phyloP scores from a whole-genome alignment of 164 flowering plant genomes.

The Cinnamomum micranthum region DNA sequence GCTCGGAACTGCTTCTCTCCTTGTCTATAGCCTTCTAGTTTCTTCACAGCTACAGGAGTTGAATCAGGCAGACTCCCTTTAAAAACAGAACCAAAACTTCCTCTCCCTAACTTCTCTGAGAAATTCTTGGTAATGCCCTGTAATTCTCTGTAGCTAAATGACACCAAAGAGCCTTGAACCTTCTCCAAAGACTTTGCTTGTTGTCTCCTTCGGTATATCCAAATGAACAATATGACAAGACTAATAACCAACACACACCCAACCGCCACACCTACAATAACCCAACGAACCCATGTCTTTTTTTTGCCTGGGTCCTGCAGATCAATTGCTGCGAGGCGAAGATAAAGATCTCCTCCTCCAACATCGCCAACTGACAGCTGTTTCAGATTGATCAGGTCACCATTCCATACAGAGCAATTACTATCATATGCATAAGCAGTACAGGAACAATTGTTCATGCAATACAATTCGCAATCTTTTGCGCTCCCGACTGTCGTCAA shows the following conservation, averaged over 20 bases:
- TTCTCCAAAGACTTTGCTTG: conserved; percentile 3
- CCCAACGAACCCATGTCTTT: conserved; percentile 10
- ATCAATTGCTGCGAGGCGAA: neutral
- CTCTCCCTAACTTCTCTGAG: conserved; percentile 47
- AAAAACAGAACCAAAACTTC: conserved; percentile 50
- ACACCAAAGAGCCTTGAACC: conserved; percentile 30
- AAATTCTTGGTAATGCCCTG: conserved; percentile 45
- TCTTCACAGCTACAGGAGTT: conserved; percentile 38
- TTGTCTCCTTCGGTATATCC: conserved; percentile 12
- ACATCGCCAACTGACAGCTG: neutral
- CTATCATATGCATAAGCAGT: conserved; percentile 12
- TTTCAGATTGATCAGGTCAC: conserved; percentile 6
- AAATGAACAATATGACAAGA: conserved; percentile 8
- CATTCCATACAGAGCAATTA: conserved; percentile 12
- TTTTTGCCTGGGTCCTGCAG: neutral
- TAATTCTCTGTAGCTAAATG: conserved; percentile 34
- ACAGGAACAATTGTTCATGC: conserved; percentile 18
- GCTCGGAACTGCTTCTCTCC: conserved; percentile 50
- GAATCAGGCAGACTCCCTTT: conserved; percentile 36
- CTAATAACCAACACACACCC: conserved; percentile 7
- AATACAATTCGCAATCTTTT: conserved; percentile 9
- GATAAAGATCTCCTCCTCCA: neutral
- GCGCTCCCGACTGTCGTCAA: neutral
- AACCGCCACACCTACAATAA: conserved; percentile 15
- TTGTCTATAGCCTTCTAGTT: conserved; percentile 40